Evolutionary conservation across 371 early-diverging fungal genomes (phyloP).

Genomic region (Zopfochytrium polystomum): DNA sequence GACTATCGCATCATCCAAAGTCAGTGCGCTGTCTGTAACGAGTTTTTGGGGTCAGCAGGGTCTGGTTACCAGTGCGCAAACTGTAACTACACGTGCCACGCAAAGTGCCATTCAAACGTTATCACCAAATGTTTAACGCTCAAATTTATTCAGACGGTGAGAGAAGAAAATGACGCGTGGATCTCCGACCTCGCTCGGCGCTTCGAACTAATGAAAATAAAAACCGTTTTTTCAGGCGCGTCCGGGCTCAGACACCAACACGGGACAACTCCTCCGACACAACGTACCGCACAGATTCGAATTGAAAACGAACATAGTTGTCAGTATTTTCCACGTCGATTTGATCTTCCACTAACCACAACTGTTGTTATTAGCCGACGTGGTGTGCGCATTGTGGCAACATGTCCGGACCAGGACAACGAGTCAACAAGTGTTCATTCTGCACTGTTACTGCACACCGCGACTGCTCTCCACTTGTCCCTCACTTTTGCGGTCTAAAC

Average conservation of each 20-base stretch:
- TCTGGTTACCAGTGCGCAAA: conserved; percentile 43
- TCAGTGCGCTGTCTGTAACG: conserved; percentile 50
- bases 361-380: too few relatives aligned
- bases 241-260: conserved; percentile 36
- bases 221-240: too few relatives aligned
- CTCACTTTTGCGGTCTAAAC: conserved; percentile 57
- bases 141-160: conserved; percentile 29
- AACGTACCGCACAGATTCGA: conserved; percentile 56
- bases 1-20: conserved; percentile 39
- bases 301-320: conserved; percentile 28
- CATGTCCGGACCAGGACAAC: conserved; percentile 43
- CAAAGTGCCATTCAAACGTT: conserved; percentile 49
- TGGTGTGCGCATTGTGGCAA: conserved; percentile 66
- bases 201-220: not conserved
- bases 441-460: conserved; percentile 51
- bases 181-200: not conserved
- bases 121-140: conserved; percentile 53
- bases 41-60: conserved; percentile 32
- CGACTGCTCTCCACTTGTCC: conserved; percentile 49
- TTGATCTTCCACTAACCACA: too few relatives aligned
- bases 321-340: too few relatives aligned
- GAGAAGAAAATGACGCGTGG: not conserved
- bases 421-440: conserved; percentile 43
- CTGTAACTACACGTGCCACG: conserved; percentile 57
- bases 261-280: conserved; percentile 48